Evolutionary conservation across 352 stramenopile genomes (phyloP).

Genomic region (Phytophthora multivora): DNA sequence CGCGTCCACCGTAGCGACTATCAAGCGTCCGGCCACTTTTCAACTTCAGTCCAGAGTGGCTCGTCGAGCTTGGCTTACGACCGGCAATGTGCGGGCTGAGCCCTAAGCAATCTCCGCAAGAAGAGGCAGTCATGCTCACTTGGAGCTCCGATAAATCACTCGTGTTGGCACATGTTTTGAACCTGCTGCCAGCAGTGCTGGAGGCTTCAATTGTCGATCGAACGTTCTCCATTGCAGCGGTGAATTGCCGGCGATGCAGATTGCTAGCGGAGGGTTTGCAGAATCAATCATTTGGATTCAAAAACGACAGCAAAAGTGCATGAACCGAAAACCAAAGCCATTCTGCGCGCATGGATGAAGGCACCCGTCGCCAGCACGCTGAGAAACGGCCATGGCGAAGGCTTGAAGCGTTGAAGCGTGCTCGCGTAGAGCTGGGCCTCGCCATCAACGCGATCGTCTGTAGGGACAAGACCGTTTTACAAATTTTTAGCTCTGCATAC

Average conservation of each 20-base stretch:
- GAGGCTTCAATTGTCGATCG: not conserved
- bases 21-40: constrained; percentile 2
- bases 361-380: constrained; percentile 16
- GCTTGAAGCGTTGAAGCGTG: constrained; percentile 24
- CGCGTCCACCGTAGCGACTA: not conserved
- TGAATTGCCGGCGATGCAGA: no score
- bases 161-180: not conserved
- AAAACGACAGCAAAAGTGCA: constrained; percentile 11
- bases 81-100: constrained; percentile 2
- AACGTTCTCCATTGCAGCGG: no score
- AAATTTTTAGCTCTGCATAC: constrained; percentile 25
- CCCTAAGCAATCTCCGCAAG: constrained; percentile 1
- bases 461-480: constrained; percentile 16
- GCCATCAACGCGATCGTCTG: constrained; percentile 27
- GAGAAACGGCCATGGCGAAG: constrained; percentile 25
- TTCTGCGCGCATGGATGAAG: constrained; percentile 1
- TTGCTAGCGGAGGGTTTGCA: no score
- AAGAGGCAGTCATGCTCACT: constrained; percentile 8
- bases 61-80: constrained; percentile 19
- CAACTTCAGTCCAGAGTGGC: constrained; percentile 23
- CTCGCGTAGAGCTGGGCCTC: constrained; percentile 14
- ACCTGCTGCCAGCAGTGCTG: not conserved
- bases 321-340: constrained; percentile 4
- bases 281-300: not conserved
- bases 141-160: not conserved